These are phyloP conservation scores for Ophiostoma perfectum DNA, from an alignment of 2,329 filamentous ascomycete species.

Conservation along the genomic window DNA sequence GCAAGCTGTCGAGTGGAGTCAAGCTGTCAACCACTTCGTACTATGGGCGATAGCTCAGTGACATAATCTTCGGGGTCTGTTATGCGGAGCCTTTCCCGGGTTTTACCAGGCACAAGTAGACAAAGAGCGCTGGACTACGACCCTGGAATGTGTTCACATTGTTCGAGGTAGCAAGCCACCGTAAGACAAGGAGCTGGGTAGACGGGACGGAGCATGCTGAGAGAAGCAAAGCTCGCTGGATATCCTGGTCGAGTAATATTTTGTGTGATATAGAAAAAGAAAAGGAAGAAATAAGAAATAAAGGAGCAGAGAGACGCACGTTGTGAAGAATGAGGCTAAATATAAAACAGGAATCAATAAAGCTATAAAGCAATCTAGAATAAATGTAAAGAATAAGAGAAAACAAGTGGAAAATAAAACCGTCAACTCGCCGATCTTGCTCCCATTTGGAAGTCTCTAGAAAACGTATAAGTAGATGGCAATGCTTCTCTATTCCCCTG, in stretches of 20 bases:
- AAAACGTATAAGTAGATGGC: slow-evolving; percentile 8
- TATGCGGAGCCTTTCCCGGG: slow-evolving; percentile 1
- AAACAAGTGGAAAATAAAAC: background rate
- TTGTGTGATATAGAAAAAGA: slow-evolving; percentile 3
- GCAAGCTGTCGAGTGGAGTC: slow-evolving; percentile 11
- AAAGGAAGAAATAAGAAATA: background rate
- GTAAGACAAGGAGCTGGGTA: no score
- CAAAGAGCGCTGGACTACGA: background rate
- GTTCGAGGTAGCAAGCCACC: no score
- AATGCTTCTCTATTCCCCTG: background rate
- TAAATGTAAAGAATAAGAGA: slow-evolving; percentile 2
- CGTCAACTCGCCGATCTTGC: background rate
- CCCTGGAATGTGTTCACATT: background rate
- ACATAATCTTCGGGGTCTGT: background rate
- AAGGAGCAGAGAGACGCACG: background rate
- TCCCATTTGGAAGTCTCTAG: background rate
- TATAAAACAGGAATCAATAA: background rate
- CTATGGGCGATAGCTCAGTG: slow-evolving; percentile 1
- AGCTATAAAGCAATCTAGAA: background rate
- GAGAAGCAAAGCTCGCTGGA: background rate
- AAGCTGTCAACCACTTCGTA: background rate
- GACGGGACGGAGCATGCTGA: background rate
- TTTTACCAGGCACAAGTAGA: background rate
- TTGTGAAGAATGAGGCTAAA: background rate
- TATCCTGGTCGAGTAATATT: background rate